These are phyloP conservation scores for Asterophora parasitica DNA, from an alignment of 768 basidiomycete genomes.

Conservation along the genomic window DNA sequence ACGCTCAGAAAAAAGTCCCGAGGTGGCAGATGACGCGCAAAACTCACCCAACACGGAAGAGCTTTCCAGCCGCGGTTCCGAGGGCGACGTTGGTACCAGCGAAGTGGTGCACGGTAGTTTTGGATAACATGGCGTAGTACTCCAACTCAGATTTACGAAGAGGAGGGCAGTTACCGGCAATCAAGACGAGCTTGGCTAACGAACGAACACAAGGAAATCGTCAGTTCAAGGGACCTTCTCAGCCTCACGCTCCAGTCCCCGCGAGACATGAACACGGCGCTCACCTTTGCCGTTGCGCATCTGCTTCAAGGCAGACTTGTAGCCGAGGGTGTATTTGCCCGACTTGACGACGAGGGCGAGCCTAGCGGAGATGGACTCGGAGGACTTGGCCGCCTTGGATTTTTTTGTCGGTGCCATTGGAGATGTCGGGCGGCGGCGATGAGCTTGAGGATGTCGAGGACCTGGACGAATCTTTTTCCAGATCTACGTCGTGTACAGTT, in stretches of 20 bases:
- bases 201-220: slow-evolving; percentile 18
- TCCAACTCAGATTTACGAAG: slow-evolving; percentile 99
- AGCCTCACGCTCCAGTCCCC: slow-evolving; percentile 98
- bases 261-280: slow-evolving; percentile 46
- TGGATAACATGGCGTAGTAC: slow-evolving; percentile 99
- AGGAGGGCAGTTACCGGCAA: slow-evolving; percentile 98
- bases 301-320: slow-evolving; percentile 97
- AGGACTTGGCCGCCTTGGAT: slow-evolving; percentile 89
- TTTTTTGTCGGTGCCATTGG: slow-evolving; percentile 94
- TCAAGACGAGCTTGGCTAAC: slow-evolving; percentile 95
- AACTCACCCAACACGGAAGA: slow-evolving; percentile 92
- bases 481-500: slow-evolving; percentile 27
- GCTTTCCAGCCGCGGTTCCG: slow-evolving; percentile 97
- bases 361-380: slow-evolving; percentile 89
- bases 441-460: slow-evolving; percentile 12
- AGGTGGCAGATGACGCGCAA: neutral
- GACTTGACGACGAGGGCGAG: slow-evolving; percentile 98
- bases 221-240: slow-evolving; percentile 97
- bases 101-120: slow-evolving; percentile 98
- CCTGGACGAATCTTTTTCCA: neutral
- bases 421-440: slow-evolving; percentile 21
- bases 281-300: slow-evolving; percentile 98
- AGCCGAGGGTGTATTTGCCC: slow-evolving; percentile 94
- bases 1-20: slow-evolving; percentile 18
- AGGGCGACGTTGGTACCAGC: slow-evolving; percentile 96